A percentile compares a stretch with the other conserved stretches of the same genome.
These are phyloP conservation scores for Emergomyces orientalis DNA, from an alignment of 2,329 filamentous ascomycete genomes.

Conservation along the genomic window DNA sequence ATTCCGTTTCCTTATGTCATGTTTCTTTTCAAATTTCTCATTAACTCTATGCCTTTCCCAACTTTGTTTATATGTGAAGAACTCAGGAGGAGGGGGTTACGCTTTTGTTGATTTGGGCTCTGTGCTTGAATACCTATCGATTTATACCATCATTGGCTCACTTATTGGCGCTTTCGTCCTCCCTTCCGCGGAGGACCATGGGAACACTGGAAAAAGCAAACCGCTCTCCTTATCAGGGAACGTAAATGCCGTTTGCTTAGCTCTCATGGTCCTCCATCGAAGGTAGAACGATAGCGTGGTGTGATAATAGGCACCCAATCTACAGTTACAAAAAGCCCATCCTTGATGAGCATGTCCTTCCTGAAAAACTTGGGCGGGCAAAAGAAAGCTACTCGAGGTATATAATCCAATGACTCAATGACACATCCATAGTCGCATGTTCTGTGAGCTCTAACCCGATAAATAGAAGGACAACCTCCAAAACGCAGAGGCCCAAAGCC, in stretches of 20 bases:
- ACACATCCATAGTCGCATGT: neutral
- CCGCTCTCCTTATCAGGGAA: too few species aligned
- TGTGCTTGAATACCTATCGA: neutral
- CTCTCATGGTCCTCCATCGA: neutral
- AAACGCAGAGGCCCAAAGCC: slow-evolving; percentile 93
- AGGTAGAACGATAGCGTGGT: slow-evolving; percentile 4
- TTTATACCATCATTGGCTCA: neutral
- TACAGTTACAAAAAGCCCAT: slow-evolving; percentile 10
- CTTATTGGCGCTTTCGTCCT: slow-evolving; percentile 2
- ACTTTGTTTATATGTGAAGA: neutral
- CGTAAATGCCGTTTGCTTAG: neutral
- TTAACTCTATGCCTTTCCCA: neutral
- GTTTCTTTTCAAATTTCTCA: neutral
- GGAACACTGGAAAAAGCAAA: neutral
- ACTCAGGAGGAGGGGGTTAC: neutral
- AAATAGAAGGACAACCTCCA: slow-evolving; percentile 66
- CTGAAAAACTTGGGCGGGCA: slow-evolving; percentile 53
- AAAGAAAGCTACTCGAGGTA: slow-evolving; percentile 71
- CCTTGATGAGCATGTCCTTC: slow-evolving; percentile 47
- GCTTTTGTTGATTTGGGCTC: neutral
- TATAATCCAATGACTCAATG: slow-evolving; percentile 1
- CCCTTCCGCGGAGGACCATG: neutral
- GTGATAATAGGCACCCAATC: neutral
- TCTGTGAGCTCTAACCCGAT: neutral
- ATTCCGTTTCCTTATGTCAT: neutral